phyloP scores from a whole-genome alignment of 352 stramenopile genomes.

The Phytophthora foliorum region DNA sequence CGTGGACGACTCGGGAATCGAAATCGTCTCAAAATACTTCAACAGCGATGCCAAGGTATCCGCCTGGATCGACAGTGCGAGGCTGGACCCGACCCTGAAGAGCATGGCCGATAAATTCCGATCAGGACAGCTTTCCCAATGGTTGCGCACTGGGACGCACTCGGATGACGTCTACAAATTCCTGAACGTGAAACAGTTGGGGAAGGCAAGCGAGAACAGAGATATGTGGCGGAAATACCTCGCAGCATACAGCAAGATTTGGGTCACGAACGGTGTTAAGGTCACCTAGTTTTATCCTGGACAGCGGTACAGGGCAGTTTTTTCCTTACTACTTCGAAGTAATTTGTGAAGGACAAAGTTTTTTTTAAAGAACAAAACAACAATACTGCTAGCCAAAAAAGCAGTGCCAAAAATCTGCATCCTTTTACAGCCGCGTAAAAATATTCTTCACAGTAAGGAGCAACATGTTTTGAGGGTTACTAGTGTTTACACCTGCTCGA shows the following conservation, averaged over 20 bases:
- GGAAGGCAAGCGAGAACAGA: neutral
- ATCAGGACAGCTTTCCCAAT: neutral
- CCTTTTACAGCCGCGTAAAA: too few relatives aligned
- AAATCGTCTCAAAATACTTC: neutral
- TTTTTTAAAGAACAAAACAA: too few relatives aligned
- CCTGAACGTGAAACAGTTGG: neutral
- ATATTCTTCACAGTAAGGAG: too few relatives aligned
- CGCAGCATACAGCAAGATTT: neutral
- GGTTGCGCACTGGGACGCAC: neutral
- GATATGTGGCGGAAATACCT: neutral
- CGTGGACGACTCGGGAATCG: neutral
- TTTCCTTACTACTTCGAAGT: too few relatives aligned
- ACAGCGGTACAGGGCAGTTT: too few relatives aligned
- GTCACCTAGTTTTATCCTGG: too few relatives aligned
- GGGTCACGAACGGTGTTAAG: neutral
- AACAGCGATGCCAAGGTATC: neutral
- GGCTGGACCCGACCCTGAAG: neutral
- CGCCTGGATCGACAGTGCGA: neutral
- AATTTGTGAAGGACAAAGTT: too few relatives aligned
- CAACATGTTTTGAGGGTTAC: neutral
- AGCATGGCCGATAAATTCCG: constrained; percentile 1
- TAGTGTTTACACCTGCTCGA: too few relatives aligned
- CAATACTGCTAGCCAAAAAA: too few relatives aligned
- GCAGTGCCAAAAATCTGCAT: too few relatives aligned
- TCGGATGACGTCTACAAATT: neutral